Evolutionary conservation across 106 monocot genomes (phyloP), one percentile per base, ranked within the genome.

Genomic region (Dendrobium huoshanense): DNA sequence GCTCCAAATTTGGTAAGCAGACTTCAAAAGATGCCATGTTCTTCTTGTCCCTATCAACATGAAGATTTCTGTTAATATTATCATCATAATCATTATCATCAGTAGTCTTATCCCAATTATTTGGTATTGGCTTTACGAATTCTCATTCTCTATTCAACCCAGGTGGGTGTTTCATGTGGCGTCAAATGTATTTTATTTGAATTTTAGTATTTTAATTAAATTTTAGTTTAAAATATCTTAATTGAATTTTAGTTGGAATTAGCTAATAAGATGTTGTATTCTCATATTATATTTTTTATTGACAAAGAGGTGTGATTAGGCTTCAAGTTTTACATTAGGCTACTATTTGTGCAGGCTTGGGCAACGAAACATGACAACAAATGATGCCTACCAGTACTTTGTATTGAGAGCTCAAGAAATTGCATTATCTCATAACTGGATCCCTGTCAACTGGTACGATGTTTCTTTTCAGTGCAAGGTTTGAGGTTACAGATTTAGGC

Each of bases 381-480:
- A 91, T 56, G 91, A 87, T 77, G 99, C 93, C 45, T 99, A 99
- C 80, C 88, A 91, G 49, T 99, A 99, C 79, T 99, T 99, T 88
- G 95, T 99, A 18, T 83, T 99, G 88, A 95, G 82, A 89, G 99
- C 88, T 80, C 95, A 99, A 85, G 82, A 95, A 75, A 88, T 99
- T 56, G 99, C 99, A 42, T 65, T 87, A 81, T 65, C 86, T 75
- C 87, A 88, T 80, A 87, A 88, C 75, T 90, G 93, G 95, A 88
- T 82, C 68, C 95, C 99, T 80, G 95, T 99, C 48, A 99, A 99
- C 77, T 99, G 99, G 99, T 95, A 82, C 41, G 22, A 0, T 37
- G 17, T n/a, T 37, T 70, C 37, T 70, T 70, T 17, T 22, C 70
- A 33, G 4, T 37, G 55, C 58, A 7, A 56, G 49, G 27, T 41